Base-by-base conservation (phyloP, 2,329 filamentous ascomycete genomes). In the Diaporthe vaccinii region DNA sequence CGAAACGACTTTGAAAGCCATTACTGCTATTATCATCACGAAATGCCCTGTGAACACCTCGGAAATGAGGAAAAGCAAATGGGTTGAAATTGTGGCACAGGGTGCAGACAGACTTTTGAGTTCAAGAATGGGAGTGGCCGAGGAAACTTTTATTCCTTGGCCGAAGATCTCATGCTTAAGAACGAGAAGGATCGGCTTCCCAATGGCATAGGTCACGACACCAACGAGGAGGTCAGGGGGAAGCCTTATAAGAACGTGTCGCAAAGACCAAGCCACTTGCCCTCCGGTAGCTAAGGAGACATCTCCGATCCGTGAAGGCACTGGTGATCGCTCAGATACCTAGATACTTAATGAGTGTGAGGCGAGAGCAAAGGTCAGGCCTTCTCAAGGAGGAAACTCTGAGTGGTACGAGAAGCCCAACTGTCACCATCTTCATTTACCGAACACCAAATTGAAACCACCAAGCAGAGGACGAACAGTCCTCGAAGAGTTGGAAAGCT, bases 191-290 rank as follows among this genome's bases (percentile, higher is more conserved):
- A 1, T 49, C 44, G 9, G 25, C 46, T 17, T 31, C 15, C 1
- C 36, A 22, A 20, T 14, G 25, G 22, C 15, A 17, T 31, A 34
- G 5, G 25, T 25, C 15, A n/a, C 14, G 25, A n/a, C n/a, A 14
- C 10, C 15, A 20, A 41, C 12, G 20, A 51, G 22, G n/a, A 14
- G 34, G 31, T n/a, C 15, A 17, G 15, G 28, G 25, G n/a, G 31
- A 65, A n/a, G 17, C 25, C n/a, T 65, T 65, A 53, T 65, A 55
- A 34, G 36, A 12, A 22, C 17, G 46, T 73, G 58, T 53, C 17
- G 46, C 58, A 55, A 65, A 25, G 25, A n/a, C 12, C 20, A 41
- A 15, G 49, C 10, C 17, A 55, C n/a, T 17, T 31, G 36, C 15
- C 51, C 15, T 34, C 46, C 20, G 25, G 14, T 55, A 28, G 31